These are phyloP conservation scores for Neurospora sp. DNA, from an alignment of 495 filamentous ascomycete genomes.

Conservation along the genomic window DNA sequence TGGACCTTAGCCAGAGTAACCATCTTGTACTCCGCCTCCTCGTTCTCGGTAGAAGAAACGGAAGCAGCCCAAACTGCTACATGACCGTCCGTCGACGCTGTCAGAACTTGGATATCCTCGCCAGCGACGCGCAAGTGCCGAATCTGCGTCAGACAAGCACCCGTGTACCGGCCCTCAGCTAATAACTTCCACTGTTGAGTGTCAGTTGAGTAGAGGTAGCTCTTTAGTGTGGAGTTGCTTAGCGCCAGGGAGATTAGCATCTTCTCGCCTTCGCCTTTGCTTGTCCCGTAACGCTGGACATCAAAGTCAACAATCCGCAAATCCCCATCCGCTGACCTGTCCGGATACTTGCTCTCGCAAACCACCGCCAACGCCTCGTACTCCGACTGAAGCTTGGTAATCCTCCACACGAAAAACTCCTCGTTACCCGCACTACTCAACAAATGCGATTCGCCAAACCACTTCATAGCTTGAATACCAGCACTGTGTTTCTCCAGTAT, in stretches of 20 bases:
- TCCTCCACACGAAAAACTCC: conserved; percentile 79
- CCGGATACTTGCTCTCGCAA: conserved; percentile 52
- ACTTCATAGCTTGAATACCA: conserved; percentile 73
- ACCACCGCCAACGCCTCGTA: conserved; percentile 45
- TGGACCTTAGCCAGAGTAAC: conserved; percentile 43
- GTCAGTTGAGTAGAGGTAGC: conserved; percentile 48
- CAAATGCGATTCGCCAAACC: conserved; percentile 58
- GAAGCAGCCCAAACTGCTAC: conserved; percentile 27
- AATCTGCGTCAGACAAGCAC: conserved; percentile 69
- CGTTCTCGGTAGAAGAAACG: not conserved
- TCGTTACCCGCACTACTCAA: conserved; percentile 80
- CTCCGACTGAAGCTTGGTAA: conserved; percentile 42
- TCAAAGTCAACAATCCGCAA: conserved; percentile 70
- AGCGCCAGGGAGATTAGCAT: conserved; percentile 57
- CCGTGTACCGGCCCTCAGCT: conserved; percentile 54
- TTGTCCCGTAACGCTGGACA: conserved; percentile 17
- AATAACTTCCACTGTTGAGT: conserved; percentile 43
- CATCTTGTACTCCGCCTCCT: conserved; percentile 1
- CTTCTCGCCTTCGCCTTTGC: conserved; percentile 21
- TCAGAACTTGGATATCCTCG: conserved; percentile 40
- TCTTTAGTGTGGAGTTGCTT: conserved; percentile 68
- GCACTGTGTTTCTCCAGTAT: conserved; percentile 65
- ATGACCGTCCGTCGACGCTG: conserved; percentile 37
- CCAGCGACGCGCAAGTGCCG: conserved; percentile 34
- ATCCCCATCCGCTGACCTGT: conserved; percentile 52